Conservation (phyloP, 345 rosid species). For the Lumnitzera littorea region DNA sequence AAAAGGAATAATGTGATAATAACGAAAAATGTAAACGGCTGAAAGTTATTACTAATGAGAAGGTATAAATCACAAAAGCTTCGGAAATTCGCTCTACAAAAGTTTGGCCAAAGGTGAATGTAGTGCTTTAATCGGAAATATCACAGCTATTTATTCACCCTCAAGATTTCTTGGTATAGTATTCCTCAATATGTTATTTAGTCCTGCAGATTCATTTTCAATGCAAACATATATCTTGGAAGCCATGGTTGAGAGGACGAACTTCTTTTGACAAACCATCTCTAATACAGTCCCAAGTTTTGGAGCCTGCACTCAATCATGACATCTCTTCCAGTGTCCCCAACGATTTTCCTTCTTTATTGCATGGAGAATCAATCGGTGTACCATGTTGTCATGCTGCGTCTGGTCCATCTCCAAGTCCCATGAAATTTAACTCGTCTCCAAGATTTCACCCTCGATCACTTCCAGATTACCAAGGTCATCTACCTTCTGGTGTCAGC, state of each 20-base stretch:
- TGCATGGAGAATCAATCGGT: slow-evolving; percentile 28
- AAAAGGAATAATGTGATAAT: too few relatives aligned
- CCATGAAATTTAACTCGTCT: slow-evolving; percentile 18
- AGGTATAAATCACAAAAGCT: too few relatives aligned
- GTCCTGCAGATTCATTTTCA: neutral
- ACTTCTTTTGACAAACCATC: slow-evolving; percentile 20
- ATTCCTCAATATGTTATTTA: neutral
- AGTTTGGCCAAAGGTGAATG: slow-evolving; percentile 16
- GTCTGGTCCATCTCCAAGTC: slow-evolving; percentile 23
- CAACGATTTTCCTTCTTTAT: slow-evolving; percentile 32
- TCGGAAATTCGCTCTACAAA: too few relatives aligned
- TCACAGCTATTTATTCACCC: slow-evolving; percentile 23
- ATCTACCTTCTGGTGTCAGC: slow-evolving; percentile 19
- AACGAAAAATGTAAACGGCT: too few relatives aligned
- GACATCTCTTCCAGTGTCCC: slow-evolving; percentile 43
- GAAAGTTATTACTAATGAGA: too few relatives aligned
- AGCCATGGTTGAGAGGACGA: slow-evolving; percentile 19
- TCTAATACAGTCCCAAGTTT: slow-evolving; percentile 15
- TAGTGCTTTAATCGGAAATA: neutral
- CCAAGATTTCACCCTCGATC: slow-evolving; percentile 39
- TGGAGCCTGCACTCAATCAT: slow-evolving; percentile 25
- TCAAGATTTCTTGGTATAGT: slow-evolving; percentile 33
- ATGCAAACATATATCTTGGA: slow-evolving; percentile 10
- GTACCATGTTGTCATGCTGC: slow-evolving; percentile 20
- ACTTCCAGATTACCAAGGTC: slow-evolving; percentile 42